Evolutionary conservation across 2,329 filamentous ascomycete species (phyloP).

Genomic region (Pseudogymnoascus sp.): DNA sequence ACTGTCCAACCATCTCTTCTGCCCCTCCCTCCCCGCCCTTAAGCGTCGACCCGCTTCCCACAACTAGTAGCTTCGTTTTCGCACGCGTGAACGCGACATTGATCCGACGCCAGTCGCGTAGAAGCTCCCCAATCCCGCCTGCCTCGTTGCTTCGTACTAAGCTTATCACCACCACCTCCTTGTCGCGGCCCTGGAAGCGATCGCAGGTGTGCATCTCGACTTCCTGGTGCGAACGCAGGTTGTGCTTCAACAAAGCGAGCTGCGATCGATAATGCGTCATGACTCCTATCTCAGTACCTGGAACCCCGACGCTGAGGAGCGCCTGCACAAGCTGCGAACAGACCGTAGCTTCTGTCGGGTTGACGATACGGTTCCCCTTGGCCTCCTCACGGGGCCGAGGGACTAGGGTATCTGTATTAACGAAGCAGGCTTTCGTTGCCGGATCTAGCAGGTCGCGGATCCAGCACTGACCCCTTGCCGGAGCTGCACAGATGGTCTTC

Average conservation of each 20-base stretch:
- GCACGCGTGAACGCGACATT: constrained; percentile 95
- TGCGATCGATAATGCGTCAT: constrained; percentile 97
- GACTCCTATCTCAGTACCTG: constrained; percentile 73
- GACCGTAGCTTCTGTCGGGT: constrained; percentile 71
- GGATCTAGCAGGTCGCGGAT: constrained; percentile 64
- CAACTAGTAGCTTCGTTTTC: constrained; percentile 80
- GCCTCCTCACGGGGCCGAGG: constrained; percentile 60
- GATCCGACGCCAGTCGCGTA: constrained; percentile 86
- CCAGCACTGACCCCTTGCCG: constrained; percentile 54
- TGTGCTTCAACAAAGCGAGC: constrained; percentile 70
- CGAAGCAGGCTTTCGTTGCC: constrained; percentile 67
- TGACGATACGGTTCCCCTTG: constrained; percentile 80
- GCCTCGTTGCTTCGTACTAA: constrained; percentile 82
- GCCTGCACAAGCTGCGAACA: constrained; percentile 73
- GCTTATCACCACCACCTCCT: constrained; percentile 80
- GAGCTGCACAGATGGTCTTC: constrained; percentile 48
- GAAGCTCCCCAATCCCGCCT: constrained; percentile 76
- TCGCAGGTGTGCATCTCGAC: constrained; percentile 97
- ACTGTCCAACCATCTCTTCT: constrained; percentile 67
- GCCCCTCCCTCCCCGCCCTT: constrained; percentile 46
- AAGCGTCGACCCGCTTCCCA: constrained; percentile 78
- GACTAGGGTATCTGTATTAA: constrained; percentile 76
- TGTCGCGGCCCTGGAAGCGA: constrained; percentile 93
- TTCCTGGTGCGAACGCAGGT: constrained; percentile 50
- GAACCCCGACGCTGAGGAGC: constrained; percentile 67